Evolutionary conservation across 148 eudicot species (phyloP).

Genomic region (Persicaria tinctoria): DNA sequence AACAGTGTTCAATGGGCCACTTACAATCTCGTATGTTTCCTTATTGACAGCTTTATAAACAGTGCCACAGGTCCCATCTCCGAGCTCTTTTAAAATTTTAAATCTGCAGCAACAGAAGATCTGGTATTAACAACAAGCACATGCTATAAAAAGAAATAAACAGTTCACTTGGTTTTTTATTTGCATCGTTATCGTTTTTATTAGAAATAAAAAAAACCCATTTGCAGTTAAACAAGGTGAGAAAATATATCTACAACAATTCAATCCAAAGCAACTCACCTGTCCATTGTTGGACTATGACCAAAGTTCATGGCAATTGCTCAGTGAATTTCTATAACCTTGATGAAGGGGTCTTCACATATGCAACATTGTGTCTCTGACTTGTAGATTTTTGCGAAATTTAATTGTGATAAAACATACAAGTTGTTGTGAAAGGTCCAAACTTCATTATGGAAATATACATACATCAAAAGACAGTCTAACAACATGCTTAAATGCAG

Average conservation of each 20-base stretch:
- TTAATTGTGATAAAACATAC: constrained; percentile 39
- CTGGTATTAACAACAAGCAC: constrained; percentile 8
- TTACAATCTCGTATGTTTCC: constrained; percentile 77
- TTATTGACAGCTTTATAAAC: constrained; percentile 82
- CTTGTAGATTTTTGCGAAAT: constrained; percentile 25
- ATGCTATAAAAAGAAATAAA: not conserved
- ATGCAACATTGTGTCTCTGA: constrained; percentile 38
- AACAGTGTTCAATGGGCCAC: constrained; percentile 13
- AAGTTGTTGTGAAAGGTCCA: constrained; percentile 33
- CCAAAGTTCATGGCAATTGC: constrained; percentile 12
- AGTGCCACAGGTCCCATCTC: constrained; percentile 94
- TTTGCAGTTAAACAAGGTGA: not conserved
- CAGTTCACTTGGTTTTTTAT: not conserved
- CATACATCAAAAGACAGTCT: constrained; percentile 37
- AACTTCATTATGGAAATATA: constrained; percentile 47
- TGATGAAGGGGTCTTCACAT: constrained; percentile 48
- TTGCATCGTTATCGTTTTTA: not conserved
- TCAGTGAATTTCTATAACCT: constrained; percentile 67
- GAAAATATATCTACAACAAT: not conserved
- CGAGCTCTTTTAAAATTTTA: constrained; percentile 71
- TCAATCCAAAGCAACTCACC: constrained; percentile 30
- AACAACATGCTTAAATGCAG: constrained; percentile 83
- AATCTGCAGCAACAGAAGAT: constrained; percentile 42
- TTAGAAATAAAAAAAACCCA: not conserved
- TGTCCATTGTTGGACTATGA: constrained; percentile 46